Evolutionary conservation across 768 basidiomycete genomes (phyloP), one percentile per base, ranked within the genome.

Genomic region (Suillus paluster): DNA sequence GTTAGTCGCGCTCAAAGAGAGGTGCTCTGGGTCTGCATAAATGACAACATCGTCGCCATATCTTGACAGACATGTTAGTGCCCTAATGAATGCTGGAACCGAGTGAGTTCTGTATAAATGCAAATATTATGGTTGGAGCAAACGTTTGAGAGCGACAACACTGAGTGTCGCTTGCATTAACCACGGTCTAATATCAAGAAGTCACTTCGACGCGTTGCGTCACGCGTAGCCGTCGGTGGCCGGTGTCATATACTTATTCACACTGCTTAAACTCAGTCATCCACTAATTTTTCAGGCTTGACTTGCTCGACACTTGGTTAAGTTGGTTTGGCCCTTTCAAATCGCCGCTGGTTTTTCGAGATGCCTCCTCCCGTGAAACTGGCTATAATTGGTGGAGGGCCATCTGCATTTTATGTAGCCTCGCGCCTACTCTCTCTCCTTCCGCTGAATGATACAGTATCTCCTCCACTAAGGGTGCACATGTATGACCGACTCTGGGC

Each of bases 321-420:
- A 10, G 44, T 54, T 38, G 33, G 33, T 36, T 23, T 11, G 17
- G 44, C 25, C 57, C 4, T 39, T 5, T 33, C 25, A 34, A n/a
- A 15, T 33, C 17, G 27, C 11, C 30, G 27, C 19, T 36, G 27
- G 49, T 54, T 49, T 27, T 50, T 4, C 23, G 34, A n/a, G 17
- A 71, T 67, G 67, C 60, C 52, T 45, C 62, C 56, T n/a, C 74
- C 77, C 33, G 71, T 91, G 68, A 95, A 95, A 73, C 79, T 99
- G 36, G 97, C 94, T 14, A 87, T 98, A 66, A 80, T 98, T 23
- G 97, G 97, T n/a, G 91, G 87, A 7, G 97, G 97, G 0, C 97
- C 97, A 0, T 95, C 97, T n/a, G 94, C 91, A 0, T 97, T 98
- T 79, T 99, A 97, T 76, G 89, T 92, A 19, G 95, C 95, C 14